Evolutionary conservation across 208 protist species (phyloP).

Genomic region (Wallacemonas rigidus): DNA sequence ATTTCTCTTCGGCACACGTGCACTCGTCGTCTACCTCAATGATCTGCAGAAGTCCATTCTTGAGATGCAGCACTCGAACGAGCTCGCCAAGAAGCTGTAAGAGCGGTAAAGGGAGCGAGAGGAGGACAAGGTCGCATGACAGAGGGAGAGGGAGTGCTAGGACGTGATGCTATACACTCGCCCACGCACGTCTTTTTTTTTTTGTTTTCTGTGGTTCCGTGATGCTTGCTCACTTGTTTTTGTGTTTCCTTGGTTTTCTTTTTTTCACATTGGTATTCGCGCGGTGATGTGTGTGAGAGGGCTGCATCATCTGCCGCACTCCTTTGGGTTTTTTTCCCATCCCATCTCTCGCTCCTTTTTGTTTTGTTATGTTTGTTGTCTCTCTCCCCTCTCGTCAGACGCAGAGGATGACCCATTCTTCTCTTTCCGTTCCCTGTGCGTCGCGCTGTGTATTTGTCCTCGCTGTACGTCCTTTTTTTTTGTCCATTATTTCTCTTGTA

Average conservation of each 20-base stretch:
- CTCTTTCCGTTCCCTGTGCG: background rate
- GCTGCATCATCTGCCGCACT: background rate
- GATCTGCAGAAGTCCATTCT: constrained; percentile 83
- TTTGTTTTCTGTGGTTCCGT: constrained; percentile 1
- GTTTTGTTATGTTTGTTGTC: constrained; percentile 9
- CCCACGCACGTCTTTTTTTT: background rate
- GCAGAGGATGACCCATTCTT: background rate
- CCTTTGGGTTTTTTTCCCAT: constrained; percentile 12
- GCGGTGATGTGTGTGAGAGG: background rate
- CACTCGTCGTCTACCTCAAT: constrained; percentile 70
- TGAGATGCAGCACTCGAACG: constrained; percentile 77
- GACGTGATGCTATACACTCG: background rate
- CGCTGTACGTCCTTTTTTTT: constrained; percentile 8
- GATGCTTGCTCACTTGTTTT: background rate
- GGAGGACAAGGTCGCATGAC: background rate
- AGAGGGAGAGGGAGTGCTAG: too few species aligned
- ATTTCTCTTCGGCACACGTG: constrained; percentile 80
- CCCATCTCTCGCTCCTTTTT: background rate
- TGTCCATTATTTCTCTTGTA: constrained; percentile 15
- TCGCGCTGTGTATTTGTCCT: background rate
- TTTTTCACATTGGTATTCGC: background rate
- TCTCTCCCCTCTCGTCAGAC: background rate
- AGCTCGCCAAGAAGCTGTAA: constrained; percentile 73
- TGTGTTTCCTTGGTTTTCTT: constrained; percentile 2
- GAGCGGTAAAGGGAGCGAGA: background rate